A percentile compares a stretch with the other conserved stretches of the same genome.
Evolutionary conservation across 345 rosid species (phyloP).

Genomic region (Aquilaria malaccensis): DNA sequence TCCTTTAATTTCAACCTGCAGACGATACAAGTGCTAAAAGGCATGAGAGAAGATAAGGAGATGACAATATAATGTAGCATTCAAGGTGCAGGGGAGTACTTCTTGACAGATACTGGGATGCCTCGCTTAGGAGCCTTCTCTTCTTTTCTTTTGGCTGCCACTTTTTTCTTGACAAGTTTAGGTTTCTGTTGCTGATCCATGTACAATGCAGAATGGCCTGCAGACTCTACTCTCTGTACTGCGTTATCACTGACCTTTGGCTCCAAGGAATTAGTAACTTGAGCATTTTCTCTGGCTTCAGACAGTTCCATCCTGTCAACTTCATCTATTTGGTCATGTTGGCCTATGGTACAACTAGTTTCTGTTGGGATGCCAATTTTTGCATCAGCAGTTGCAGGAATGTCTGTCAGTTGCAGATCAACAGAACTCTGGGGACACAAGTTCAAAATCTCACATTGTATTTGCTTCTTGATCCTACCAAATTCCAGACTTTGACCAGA

Average conservation of each 20-base stretch:
- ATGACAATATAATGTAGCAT: background rate
- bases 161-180: constrained; percentile 22
- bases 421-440: constrained; percentile 20
- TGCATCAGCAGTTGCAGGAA: background rate
- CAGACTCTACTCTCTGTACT: constrained; percentile 4
- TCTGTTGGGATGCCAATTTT: constrained; percentile 6
- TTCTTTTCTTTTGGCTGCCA: constrained; percentile 23
- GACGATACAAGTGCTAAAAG: background rate
- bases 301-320: constrained; percentile 15
- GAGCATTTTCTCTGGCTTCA: constrained; percentile 25
- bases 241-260: constrained; percentile 7
- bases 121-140: constrained; percentile 29
- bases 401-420: constrained; percentile 19
- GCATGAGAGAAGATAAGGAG: background rate
- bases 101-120: constrained; percentile 58
- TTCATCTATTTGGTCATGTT: constrained; percentile 21
- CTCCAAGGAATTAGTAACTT: constrained; percentile 19
- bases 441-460: constrained; percentile 50
- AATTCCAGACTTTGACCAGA: constrained; percentile 41
- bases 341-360: constrained; percentile 17
- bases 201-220: constrained; percentile 9
- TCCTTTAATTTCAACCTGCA: constrained; percentile 77
- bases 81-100: constrained; percentile 25
- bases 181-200: constrained; percentile 5
- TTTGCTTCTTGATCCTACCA: constrained; percentile 71